phyloP scores from a whole-genome alignment of 1,284 basidiomycete genomes.

The Taiwanofungus camphoratus region DNA sequence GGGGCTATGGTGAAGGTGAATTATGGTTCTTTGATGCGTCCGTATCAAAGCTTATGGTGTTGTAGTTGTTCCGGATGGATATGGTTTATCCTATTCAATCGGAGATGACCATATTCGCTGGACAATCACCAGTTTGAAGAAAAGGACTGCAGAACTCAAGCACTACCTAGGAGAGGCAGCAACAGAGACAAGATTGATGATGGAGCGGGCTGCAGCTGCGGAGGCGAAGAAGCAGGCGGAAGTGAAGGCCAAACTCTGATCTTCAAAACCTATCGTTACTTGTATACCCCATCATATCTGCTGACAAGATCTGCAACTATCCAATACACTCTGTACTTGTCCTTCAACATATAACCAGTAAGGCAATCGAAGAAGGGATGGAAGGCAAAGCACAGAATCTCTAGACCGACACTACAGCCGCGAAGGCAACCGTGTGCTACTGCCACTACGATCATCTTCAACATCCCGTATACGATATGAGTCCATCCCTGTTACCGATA shows the following conservation, averaged over 20 bases:
- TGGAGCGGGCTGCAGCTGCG: constrained; percentile 54
- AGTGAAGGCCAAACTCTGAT: constrained; percentile 27
- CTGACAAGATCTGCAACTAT: neutral
- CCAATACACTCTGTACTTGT: no score
- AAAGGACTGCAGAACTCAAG: constrained; percentile 57
- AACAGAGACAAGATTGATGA: constrained; percentile 68
- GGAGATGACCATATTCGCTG: constrained; percentile 86
- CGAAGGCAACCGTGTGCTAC: no score
- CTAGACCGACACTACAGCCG: no score
- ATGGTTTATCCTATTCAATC: constrained; percentile 91
- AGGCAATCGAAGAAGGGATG: no score
- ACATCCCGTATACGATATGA: no score
- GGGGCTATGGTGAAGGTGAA: constrained; percentile 95
- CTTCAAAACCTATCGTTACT: neutral
- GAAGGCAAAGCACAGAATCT: no score
- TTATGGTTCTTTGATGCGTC: constrained; percentile 2
- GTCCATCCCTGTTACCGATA: constrained; percentile 13
- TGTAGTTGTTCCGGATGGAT: constrained; percentile 86
- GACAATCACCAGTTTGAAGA: constrained; percentile 84
- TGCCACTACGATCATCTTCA: no score
- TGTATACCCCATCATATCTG: neutral
- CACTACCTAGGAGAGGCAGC: constrained; percentile 78
- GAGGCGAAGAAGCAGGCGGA: constrained; percentile 23
- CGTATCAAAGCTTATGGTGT: neutral
- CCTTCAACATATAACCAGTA: no score